Evolutionary conservation across 2,329 filamentous ascomycete species (phyloP), one percentile per base, ranked within the genome.

Genomic region (Hymenoscyphus repandus): DNA sequence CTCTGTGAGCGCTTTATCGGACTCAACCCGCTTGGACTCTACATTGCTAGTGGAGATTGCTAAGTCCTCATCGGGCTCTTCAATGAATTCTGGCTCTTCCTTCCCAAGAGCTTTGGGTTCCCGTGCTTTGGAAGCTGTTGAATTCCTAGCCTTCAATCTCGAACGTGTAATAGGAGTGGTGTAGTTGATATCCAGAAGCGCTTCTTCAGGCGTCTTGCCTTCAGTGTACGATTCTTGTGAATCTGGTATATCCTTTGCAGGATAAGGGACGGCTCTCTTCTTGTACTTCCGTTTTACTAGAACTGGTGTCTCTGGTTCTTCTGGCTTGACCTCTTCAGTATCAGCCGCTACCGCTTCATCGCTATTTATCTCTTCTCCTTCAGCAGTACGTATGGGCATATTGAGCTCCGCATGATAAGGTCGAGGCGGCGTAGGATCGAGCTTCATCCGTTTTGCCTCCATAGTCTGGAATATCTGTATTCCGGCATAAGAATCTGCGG

Each of bases 401-500:
- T 83, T 75, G 4, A 83, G 72, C 63, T 95, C 90, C 3, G 79
- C 83, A 59, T 82, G 77, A 13, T 77, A 74, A 1, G 90, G 90
- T 6, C 79, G 73, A 3, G 87, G 86, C 5, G 91, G 91, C 2
- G 71, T 76, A 1, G 90, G 90, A 11, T 79, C 69, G 54, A 96
- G 72, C 6, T 73, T 71, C 58, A 79, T 74, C 13, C 91, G 77
- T 60, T 86, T 80, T 45, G 78, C 70, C 51, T 96, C 85, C 40
- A 96, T 72, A 1, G 78, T 75, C 53, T 88, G 74, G 62, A 82
- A 95, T 1, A 96, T 72, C 50, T 88, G 85, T 10, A 86, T 69
- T 39, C 83, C 80, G 52, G 87, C 90, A 64, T 96, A 96, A 0
- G 89, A 86, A 66, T 95, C 90, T 1, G 88, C 84, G 11, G 89